Conservation (phyloP, 169 alveolate genomes). For the Cryptosporidium sp. region DNA sequence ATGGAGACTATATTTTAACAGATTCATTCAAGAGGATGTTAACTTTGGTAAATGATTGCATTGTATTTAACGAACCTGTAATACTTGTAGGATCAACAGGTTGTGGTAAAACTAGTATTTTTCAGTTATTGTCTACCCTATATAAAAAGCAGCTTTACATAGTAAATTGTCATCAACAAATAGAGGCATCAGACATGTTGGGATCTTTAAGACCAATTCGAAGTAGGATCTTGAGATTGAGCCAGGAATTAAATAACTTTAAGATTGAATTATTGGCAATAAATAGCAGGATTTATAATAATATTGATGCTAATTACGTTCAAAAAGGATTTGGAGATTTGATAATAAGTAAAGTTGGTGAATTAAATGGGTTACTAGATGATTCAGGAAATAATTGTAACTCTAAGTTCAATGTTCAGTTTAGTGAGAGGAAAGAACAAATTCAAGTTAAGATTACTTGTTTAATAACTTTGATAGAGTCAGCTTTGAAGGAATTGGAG, state of each 20-base stretch:
- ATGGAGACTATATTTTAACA: conserved; percentile 13
- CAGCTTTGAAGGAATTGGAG: neutral
- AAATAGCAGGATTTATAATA: neutral
- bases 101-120: conserved; percentile 97
- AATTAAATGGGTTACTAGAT: neutral
- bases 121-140: conserved; percentile 90
- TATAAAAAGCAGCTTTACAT: conserved; percentile 81
- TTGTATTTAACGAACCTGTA: conserved; percentile 94
- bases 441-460: no score
- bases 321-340: neutral
- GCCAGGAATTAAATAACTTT: conserved; percentile 33
- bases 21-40: conserved; percentile 84
- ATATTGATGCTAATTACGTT: neutral
- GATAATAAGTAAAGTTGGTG: neutral
- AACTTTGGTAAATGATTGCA: conserved; percentile 91
- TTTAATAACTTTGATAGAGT: neutral
- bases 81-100: conserved; percentile 99
- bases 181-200: conserved; percentile 96
- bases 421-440: neutral
- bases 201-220: conserved; percentile 94
- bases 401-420: neutral
- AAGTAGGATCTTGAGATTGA: conserved; percentile 68
- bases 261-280: neutral
- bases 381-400: neutral
- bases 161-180: conserved; percentile 96